These are phyloP conservation scores for Tremella fuciformis DNA, from an alignment of 768 basidiomycete genomes.

Conservation along the genomic window DNA sequence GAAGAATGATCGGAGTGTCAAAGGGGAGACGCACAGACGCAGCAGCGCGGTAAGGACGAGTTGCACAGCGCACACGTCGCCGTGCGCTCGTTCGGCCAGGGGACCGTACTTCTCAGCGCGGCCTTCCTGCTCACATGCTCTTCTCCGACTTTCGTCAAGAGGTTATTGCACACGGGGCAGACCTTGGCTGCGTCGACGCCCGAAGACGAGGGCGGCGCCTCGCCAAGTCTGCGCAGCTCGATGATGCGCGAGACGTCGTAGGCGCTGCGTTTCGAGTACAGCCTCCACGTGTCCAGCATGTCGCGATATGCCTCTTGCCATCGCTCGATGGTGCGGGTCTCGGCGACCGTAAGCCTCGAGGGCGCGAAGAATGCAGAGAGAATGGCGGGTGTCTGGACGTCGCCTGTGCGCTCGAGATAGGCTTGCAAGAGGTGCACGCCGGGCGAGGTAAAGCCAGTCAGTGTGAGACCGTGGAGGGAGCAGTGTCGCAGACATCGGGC, in stretches of 20 bases:
- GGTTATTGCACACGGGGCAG: constrained; percentile 45
- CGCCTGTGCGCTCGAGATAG: constrained; percentile 40
- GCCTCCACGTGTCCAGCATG: constrained; percentile 45
- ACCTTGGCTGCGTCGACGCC: constrained; percentile 18
- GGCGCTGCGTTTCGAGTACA: constrained; percentile 35
- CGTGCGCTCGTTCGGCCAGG: constrained; percentile 40
- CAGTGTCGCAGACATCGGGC: constrained; percentile 17
- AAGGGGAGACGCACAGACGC: constrained; percentile 28
- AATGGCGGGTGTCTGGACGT: constrained; percentile 46
- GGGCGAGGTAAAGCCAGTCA: constrained; percentile 41
- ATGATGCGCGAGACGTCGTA: constrained; percentile 38
- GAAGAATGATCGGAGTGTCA: not conserved
- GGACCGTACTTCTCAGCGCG: constrained; percentile 25
- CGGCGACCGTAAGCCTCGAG: constrained; percentile 8
- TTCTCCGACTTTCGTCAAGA: constrained; percentile 18
- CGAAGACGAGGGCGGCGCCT: not conserved
- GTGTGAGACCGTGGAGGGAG: constrained; percentile 28
- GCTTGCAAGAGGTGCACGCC: constrained; percentile 32
- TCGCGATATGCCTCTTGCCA: constrained; percentile 48
- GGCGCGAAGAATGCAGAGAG: constrained; percentile 34
- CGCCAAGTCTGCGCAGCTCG: constrained; percentile 23
- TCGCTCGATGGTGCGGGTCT: constrained; percentile 24
- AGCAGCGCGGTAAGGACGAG: constrained; percentile 38
- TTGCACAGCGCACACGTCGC: constrained; percentile 34
- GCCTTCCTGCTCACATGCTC: constrained; percentile 36